A percentile compares a stretch with the other conserved stretches of the same genome.
Conservation (phyloP, 1,284 basidiomycete species). For the Leccinum subfulvum region DNA sequence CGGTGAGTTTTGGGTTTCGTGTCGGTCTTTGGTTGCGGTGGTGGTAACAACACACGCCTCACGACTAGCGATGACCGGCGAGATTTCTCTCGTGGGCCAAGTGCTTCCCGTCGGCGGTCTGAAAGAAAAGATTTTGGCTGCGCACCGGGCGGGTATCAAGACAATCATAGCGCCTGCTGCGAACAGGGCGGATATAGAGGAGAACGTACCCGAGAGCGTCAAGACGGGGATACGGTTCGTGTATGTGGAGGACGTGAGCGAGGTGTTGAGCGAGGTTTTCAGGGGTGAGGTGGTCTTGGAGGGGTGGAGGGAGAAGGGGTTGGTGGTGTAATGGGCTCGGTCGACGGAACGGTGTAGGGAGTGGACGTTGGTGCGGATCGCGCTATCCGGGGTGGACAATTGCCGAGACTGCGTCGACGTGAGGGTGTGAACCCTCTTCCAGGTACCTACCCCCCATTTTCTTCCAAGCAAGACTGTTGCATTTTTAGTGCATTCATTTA, state of each 20-base stretch:
- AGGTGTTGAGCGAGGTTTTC: constrained; percentile 87
- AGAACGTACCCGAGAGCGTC: constrained; percentile 92
- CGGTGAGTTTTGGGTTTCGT: constrained; percentile 47
- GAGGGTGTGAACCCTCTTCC: not conserved
- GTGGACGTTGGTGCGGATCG: not conserved
- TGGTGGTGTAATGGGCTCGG: not conserved
- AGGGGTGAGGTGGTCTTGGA: constrained; percentile 56
- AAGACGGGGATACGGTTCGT: constrained; percentile 92
- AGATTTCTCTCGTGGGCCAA: constrained; percentile 90
- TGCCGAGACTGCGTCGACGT: not conserved
- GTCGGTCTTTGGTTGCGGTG: not conserved
- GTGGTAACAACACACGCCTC: not conserved
- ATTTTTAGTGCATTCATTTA: not conserved
- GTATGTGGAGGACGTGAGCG: constrained; percentile 87
- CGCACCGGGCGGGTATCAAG: constrained; percentile 87
- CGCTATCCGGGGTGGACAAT: not conserved
- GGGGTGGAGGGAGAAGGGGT: constrained; percentile 57
- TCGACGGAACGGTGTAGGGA: not conserved
- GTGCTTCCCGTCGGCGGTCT: constrained; percentile 91
- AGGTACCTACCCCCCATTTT: not conserved
- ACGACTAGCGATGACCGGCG: constrained; percentile 87
- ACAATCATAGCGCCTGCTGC: constrained; percentile 86
- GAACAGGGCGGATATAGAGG: constrained; percentile 89
- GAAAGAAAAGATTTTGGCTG: constrained; percentile 95
- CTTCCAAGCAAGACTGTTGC: not conserved